Evolutionary conservation across 805 yeast species (phyloP), one percentile per base, ranked within the genome.

Genomic region (Danielia oregonensis): DNA sequence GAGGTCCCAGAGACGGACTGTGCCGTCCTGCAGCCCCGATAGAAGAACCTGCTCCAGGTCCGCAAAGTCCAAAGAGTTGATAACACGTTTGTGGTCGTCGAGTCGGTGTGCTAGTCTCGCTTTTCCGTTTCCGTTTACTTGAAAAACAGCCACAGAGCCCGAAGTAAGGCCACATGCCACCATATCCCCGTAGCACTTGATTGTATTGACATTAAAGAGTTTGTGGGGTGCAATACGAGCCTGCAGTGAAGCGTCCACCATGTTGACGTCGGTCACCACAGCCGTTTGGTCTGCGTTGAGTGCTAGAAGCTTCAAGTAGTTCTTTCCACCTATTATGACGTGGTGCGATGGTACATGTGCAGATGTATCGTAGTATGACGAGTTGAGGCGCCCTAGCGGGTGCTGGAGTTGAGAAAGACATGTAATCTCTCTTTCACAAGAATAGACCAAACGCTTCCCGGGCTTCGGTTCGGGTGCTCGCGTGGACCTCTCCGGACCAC

Each of bases 21-120:
- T 67, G 4, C 93, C 93, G 61, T 84, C 93, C 58, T 84, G 93
- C 0, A 89, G 82, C 2, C 93, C 94, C 2, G 69, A 63, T 14
- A 67, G 48, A 7, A 68, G 39, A 27, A 60, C 55, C 33, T 44
- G 43, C 5, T 44, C 46, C 14, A 34, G 39, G 4, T 42, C 52
- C 12, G 55, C 50, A 30, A 67, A 68, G 41, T 68, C 73, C 16
- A 68, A 40, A 6, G 70, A 60, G 42, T 68, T 67, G 30, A 68
- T 55, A 31, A 62, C 55, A n/a, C 73, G 47, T 40, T 61, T 64
- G 47, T 68, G 73, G 38, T 63, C 71, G 13, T 56, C 46, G n/a
- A 59, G 50, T 25, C 54, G 57, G 36, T 51, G 39, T 11, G 57
- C 31, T 11, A 63, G 35, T 31, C 46, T 49, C 22, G 65, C 46